Percentiles rank a stretch among this genome's conserved stretches.
These are phyloP conservation scores for Fusarium fracticaudum DNA, from an alignment of 2,329 filamentous ascomycete species.

Conservation along the genomic window DNA sequence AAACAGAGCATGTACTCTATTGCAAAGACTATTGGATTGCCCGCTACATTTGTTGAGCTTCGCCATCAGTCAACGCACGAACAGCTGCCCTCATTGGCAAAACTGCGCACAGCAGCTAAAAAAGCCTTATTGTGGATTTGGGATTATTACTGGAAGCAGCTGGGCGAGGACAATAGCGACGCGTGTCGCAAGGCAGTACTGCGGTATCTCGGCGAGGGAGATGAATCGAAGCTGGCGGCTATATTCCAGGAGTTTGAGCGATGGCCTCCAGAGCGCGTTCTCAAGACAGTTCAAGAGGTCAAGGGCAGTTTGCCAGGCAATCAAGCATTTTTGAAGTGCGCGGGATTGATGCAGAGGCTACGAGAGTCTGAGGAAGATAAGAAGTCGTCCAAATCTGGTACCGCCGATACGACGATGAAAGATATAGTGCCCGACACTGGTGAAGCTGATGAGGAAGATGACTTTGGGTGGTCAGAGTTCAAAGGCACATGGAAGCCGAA, in stretches of 20 bases:
- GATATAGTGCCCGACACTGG: conserved; percentile 28
- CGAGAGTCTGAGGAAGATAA: conserved; percentile 13
- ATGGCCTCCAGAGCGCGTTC: conserved; percentile 51
- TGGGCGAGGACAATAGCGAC: conserved; percentile 46
- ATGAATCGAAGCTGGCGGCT: conserved; percentile 39
- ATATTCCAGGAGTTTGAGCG: conserved; percentile 45
- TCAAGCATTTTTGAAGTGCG: conserved; percentile 54
- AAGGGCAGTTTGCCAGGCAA: conserved; percentile 54
- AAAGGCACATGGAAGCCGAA: conserved; percentile 65
- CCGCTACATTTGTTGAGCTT: conserved; percentile 85
- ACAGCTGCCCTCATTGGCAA: conserved; percentile 79
- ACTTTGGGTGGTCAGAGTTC: conserved; percentile 58
- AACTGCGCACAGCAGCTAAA: conserved; percentile 74
- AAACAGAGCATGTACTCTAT: conserved; percentile 79
- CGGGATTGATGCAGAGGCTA: conserved; percentile 56
- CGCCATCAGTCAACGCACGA: conserved; percentile 92
- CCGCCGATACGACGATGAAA: conserved; percentile 15
- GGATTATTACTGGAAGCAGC: conserved; percentile 82
- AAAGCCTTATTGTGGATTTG: conserved; percentile 86
- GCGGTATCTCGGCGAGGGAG: conserved; percentile 51
- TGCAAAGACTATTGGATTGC: conserved; percentile 73
- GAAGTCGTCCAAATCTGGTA: conserved; percentile 14
- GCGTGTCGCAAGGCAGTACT: conserved; percentile 51
- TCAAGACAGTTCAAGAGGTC: conserved; percentile 52
- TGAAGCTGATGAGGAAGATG: conserved; percentile 35